A percentile compares a stretch with the other conserved stretches of the same genome.
Conservation (phyloP, 2,329 filamentous ascomycete genomes). For the Fusarium sp. region DNA sequence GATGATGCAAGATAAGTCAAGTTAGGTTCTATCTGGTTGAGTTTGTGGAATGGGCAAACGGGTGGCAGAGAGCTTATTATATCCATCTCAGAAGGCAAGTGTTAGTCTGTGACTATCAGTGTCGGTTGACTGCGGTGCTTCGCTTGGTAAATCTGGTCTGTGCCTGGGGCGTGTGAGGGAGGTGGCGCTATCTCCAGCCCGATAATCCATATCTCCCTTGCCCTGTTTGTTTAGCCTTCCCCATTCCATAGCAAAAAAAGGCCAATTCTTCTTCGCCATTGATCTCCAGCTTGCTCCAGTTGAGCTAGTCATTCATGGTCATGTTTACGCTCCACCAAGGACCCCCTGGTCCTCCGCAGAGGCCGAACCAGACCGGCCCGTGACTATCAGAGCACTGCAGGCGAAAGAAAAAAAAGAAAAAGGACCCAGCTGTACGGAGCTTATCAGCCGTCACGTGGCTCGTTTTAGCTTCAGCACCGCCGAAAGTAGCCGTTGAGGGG, state of each 20-base stretch:
- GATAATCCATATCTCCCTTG: not conserved
- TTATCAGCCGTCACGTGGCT: slow-evolving; percentile 47
- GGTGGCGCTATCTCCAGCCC: slow-evolving; percentile 40
- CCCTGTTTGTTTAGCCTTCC: not conserved
- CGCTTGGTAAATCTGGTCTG: slow-evolving; percentile 12
- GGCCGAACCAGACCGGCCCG: slow-evolving; percentile 36
- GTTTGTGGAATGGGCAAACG: slow-evolving; percentile 7
- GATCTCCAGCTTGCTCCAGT: slow-evolving; percentile 14
- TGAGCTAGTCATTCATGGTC: slow-evolving; percentile 25
- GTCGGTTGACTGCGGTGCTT: slow-evolving; percentile 28
- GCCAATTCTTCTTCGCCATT: slow-evolving; percentile 19
- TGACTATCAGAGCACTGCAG: slow-evolving; percentile 12
- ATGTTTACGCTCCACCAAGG: slow-evolving; percentile 15
- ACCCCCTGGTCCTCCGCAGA: slow-evolving; percentile 27
- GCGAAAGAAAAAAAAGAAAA: slow-evolving; percentile 1
- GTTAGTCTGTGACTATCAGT: not conserved
- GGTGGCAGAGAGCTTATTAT: slow-evolving; percentile 39
- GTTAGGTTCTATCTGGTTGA: slow-evolving; percentile 23
- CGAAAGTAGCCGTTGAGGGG: slow-evolving; percentile 45
- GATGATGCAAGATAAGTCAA: slow-evolving; percentile 38
- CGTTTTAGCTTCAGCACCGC: slow-evolving; percentile 18
- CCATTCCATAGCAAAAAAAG: slow-evolving; percentile 25
- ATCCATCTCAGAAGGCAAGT: slow-evolving; percentile 12
- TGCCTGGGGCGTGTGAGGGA: slow-evolving; percentile 29
- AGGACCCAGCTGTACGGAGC: slow-evolving; percentile 35